Percentiles rank a stretch among this genome's conserved stretches.
Evolutionary conservation across 1,139 yeast genomes (phyloP).

Genomic region (Nakaseomyces bracarensis): DNA sequence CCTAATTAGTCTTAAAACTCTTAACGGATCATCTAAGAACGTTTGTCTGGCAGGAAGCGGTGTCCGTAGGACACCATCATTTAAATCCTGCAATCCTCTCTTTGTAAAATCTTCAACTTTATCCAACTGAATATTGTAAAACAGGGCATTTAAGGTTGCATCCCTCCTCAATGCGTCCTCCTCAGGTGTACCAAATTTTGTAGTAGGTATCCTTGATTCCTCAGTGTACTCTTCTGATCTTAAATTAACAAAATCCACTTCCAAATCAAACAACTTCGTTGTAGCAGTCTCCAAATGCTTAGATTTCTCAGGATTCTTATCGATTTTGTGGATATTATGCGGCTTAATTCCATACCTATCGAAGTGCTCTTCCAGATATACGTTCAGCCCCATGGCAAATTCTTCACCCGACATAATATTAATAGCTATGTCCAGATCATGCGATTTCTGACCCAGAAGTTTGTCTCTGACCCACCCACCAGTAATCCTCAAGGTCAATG

Average conservation of each 20-base stretch:
- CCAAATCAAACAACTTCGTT: conserved; percentile 69
- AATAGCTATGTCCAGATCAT: conserved; percentile 88
- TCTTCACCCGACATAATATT: conserved; percentile 77
- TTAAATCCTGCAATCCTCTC: conserved; percentile 62
- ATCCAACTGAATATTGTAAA: conserved; percentile 64
- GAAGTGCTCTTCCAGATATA: conserved; percentile 38
- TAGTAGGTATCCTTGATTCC: conserved; percentile 71
- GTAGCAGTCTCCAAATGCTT: conserved; percentile 97
- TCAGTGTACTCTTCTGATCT: conserved; percentile 79
- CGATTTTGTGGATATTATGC: conserved; percentile 63
- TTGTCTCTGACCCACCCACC: conserved; percentile 99
- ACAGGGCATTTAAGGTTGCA: conserved; percentile 87
- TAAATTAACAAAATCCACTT: conserved; percentile 86
- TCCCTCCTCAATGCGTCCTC: conserved; percentile 91
- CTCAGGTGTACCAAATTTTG: conserved; percentile 75
- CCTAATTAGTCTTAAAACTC: conserved; percentile 75
- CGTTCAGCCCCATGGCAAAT: conserved; percentile 61
- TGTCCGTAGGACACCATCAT: conserved; percentile 66
- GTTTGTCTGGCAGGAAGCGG: conserved; percentile 82
- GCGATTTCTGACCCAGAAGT: conserved; percentile 64
- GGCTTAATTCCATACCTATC: conserved; percentile 40
- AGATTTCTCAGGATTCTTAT: conserved; percentile 87
- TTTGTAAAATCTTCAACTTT: conserved; percentile 79
- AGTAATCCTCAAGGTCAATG: conserved; percentile 64
- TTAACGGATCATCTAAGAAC: conserved; percentile 84